A percentile compares a stretch with the other conserved stretches of the same genome.
phyloP scores from a whole-genome alignment of 257 asterid genomes.

The Ehretia macrophylla region DNA sequence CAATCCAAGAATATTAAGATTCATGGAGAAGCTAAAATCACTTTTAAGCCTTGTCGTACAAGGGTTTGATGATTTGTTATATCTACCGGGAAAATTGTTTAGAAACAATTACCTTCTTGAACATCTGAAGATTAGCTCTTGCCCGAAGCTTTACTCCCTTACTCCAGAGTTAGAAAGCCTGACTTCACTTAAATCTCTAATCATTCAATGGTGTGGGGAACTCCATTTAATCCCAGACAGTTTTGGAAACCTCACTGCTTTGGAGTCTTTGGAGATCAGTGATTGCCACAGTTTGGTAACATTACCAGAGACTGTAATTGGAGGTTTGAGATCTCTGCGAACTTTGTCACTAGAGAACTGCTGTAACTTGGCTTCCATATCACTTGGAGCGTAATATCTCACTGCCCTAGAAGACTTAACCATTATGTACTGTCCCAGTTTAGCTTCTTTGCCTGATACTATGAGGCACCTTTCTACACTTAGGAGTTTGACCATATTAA shows the following conservation, averaged over 20 bases:
- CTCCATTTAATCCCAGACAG: constrained; percentile 16
- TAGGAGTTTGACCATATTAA: constrained; percentile 17
- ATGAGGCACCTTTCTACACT: constrained; percentile 9
- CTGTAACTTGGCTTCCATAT: constrained; percentile 11
- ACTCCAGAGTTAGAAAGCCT: constrained; percentile 16
- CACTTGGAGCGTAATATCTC: constrained; percentile 16
- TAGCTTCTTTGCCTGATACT: constrained; percentile 13
- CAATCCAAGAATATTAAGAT: constrained; percentile 14
- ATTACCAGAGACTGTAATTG: constrained; percentile 18
- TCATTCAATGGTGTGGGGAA: constrained; percentile 22
- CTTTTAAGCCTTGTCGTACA: constrained; percentile 18
- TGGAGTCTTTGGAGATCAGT: constrained; percentile 19
- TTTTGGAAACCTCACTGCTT: constrained; percentile 15
- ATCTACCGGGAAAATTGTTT: constrained; percentile 15
- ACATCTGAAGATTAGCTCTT: constrained; percentile 21
- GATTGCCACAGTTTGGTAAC: constrained; percentile 16
- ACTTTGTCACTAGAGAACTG: constrained; percentile 23
- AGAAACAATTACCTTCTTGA: constrained; percentile 14
- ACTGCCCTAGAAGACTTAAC: constrained; percentile 26
- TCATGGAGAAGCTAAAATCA: constrained; percentile 15
- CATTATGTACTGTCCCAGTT: constrained; percentile 21
- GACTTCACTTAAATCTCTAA: constrained; percentile 19
- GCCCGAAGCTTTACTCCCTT: constrained; percentile 14
- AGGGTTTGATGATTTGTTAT: constrained; percentile 9
- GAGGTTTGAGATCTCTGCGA: constrained; percentile 22